Conservation (phyloP, 345 rosid species). For the Conringia planisiliqua region DNA sequence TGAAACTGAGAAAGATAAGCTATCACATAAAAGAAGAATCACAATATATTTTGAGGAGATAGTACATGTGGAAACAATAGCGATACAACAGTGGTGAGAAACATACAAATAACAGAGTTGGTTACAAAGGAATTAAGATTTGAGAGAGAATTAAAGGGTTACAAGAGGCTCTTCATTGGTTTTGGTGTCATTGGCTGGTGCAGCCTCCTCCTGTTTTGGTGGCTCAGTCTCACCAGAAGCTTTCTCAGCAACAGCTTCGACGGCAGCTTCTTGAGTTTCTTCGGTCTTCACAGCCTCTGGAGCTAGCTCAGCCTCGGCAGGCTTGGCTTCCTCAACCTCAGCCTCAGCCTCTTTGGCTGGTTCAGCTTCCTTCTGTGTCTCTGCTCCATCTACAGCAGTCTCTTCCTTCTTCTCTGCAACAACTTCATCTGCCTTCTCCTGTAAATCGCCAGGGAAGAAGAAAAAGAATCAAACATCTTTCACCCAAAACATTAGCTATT, state of each 20-base stretch:
- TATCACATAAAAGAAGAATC: not conserved
- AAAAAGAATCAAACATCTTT: not conserved
- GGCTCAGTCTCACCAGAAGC: slow-evolving; percentile 26
- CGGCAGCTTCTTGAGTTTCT: slow-evolving; percentile 22
- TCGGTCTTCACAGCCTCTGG: slow-evolving; percentile 23
- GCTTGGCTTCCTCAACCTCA: slow-evolving; percentile 16
- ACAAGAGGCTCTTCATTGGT: slow-evolving; percentile 41
- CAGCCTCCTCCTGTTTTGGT: slow-evolving; percentile 29
- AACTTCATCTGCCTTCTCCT: slow-evolving; percentile 35
- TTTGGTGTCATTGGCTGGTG: slow-evolving; percentile 19
- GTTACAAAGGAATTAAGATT: not conserved
- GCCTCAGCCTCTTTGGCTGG: slow-evolving; percentile 16
- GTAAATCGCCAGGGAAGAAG: not conserved
- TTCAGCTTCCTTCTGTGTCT: slow-evolving; percentile 38
- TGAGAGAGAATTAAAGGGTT: slow-evolving; percentile 30
- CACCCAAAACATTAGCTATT: not conserved
- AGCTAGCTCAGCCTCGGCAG: slow-evolving; percentile 15
- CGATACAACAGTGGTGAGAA: slow-evolving; percentile 12
- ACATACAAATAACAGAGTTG: slow-evolving; percentile 15
- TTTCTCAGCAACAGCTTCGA: slow-evolving; percentile 9
- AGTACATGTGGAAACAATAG: slow-evolving; percentile 1
- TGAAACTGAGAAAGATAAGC: not conserved
- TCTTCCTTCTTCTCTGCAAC: slow-evolving; percentile 34
- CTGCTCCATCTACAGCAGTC: slow-evolving; percentile 40
- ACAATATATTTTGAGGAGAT: not conserved